Evolutionary conservation across 2,329 filamentous ascomycete genomes (phyloP).

Genomic region (Metarhizium guizhouense): DNA sequence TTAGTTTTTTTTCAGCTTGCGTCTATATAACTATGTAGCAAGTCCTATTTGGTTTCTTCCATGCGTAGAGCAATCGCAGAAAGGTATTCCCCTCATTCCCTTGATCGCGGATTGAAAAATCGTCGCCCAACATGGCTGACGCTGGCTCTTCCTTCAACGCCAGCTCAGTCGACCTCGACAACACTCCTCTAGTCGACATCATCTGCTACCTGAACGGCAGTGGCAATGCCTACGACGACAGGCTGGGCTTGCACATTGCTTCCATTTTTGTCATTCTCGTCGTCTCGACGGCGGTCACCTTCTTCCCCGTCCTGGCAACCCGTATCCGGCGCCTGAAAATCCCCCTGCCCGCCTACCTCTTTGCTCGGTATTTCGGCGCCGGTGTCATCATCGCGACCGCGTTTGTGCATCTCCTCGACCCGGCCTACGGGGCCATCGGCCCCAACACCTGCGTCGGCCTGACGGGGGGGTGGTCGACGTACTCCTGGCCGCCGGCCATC

Average conservation of each 20-base stretch:
- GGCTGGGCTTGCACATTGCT: conserved; percentile 67
- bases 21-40: no score
- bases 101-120: not conserved
- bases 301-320: conserved; percentile 64
- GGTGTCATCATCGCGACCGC: conserved; percentile 90
- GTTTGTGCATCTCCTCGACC: conserved; percentile 80
- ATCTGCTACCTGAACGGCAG: conserved; percentile 39
- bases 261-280: conserved; percentile 82
- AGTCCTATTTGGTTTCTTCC: no score
- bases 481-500: conserved; percentile 44
- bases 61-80: not conserved
- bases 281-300: conserved; percentile 58
- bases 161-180: conserved; percentile 58
- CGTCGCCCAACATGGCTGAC: conserved; percentile 17
- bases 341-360: conserved; percentile 67
- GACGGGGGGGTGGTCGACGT: conserved; percentile 41
- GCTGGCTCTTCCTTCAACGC: conserved; percentile 39
- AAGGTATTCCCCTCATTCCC: not conserved
- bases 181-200: conserved; percentile 17
- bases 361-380: conserved; percentile 86
- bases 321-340: conserved; percentile 50
- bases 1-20: no score
- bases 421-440: conserved; percentile 62
- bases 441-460: conserved; percentile 30
- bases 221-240: conserved; percentile 45